phyloP scores from a whole-genome alignment of 306 rosid species.

The Potentilla sterilis region DNA sequence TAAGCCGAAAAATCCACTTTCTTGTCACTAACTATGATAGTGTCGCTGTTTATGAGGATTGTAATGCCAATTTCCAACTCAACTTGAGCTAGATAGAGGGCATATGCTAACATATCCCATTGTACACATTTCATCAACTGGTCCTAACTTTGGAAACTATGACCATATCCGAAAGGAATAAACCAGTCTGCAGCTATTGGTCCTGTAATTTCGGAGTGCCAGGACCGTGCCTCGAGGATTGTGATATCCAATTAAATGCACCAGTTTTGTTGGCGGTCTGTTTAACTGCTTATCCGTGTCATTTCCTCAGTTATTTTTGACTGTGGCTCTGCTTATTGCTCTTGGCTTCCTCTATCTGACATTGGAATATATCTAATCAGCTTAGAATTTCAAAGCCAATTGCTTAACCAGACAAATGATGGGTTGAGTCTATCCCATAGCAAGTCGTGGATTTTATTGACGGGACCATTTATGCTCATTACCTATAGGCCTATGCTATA shows the following conservation, averaged over 20 bases:
- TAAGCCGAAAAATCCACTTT: neutral
- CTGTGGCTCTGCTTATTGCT: neutral
- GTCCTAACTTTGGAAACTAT: neutral
- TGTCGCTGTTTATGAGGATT: neutral
- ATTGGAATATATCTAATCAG: neutral
- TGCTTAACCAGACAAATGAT: neutral
- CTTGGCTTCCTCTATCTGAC: neutral
- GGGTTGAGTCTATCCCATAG: neutral
- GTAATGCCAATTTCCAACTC: neutral
- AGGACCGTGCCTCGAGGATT: slow-evolving; percentile 25
- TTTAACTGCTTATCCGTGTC: neutral
- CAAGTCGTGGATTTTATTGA: neutral
- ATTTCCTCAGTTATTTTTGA: neutral
- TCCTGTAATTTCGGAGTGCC: slow-evolving; percentile 9
- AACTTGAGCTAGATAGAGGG: neutral
- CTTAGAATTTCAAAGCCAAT: neutral
- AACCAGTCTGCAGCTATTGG: neutral
- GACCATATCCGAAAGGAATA: neutral
- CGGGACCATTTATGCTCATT: neutral
- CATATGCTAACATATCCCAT: neutral
- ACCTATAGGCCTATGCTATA: neutral
- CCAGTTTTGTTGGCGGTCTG: neutral
- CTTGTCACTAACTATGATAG: neutral
- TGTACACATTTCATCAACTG: neutral
- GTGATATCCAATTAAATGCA: slow-evolving; percentile 2